phyloP scores from a whole-genome alignment of 805 yeast species.

The Candida xiaguanensis region DNA sequence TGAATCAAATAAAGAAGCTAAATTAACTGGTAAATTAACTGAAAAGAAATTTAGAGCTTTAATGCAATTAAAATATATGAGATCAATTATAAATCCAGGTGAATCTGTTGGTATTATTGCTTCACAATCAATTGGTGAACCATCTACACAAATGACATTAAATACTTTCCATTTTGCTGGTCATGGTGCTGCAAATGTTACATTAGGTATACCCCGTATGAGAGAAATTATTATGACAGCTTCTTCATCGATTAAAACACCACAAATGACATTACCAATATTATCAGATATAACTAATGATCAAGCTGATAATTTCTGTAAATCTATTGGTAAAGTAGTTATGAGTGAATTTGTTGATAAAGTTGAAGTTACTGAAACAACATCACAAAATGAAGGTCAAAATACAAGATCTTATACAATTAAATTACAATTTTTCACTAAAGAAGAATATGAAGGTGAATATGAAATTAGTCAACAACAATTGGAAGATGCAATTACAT shows the following conservation, averaged over 20 bases:
- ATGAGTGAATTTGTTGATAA: slow-evolving; percentile 86
- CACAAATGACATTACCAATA: slow-evolving; percentile 95
- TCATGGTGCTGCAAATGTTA: slow-evolving; percentile 99
- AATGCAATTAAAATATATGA: slow-evolving; percentile 98
- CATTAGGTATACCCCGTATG: slow-evolving; percentile 99
- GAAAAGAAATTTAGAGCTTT: slow-evolving; percentile 88
- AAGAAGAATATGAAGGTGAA: slow-evolving; percentile 75
- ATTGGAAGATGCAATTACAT: slow-evolving; percentile 64
- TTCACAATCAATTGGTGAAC: slow-evolving; percentile 97
- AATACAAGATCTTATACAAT: slow-evolving; percentile 72
- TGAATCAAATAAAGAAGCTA: slow-evolving; percentile 44
- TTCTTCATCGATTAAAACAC: slow-evolving; percentile 91
- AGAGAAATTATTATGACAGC: slow-evolving; percentile 99
- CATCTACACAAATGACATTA: slow-evolving; percentile 98
- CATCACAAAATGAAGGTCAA: slow-evolving; percentile 54
- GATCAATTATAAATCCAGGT: slow-evolving; percentile 92
- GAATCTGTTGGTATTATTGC: slow-evolving; percentile 99
- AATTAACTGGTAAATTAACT: slow-evolving; percentile 47
- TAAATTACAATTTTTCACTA: slow-evolving; percentile 69
- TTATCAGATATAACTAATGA: slow-evolving; percentile 75
- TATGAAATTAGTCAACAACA: slow-evolving; percentile 83
- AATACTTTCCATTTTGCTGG: slow-evolving; percentile 99
- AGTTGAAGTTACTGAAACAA: slow-evolving; percentile 83
- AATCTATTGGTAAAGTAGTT: slow-evolving; percentile 78
- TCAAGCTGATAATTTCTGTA: slow-evolving; percentile 90